phyloP scores from a whole-genome alignment of 2,329 filamentous ascomycete species.

The Arachnomyces sp. region DNA sequence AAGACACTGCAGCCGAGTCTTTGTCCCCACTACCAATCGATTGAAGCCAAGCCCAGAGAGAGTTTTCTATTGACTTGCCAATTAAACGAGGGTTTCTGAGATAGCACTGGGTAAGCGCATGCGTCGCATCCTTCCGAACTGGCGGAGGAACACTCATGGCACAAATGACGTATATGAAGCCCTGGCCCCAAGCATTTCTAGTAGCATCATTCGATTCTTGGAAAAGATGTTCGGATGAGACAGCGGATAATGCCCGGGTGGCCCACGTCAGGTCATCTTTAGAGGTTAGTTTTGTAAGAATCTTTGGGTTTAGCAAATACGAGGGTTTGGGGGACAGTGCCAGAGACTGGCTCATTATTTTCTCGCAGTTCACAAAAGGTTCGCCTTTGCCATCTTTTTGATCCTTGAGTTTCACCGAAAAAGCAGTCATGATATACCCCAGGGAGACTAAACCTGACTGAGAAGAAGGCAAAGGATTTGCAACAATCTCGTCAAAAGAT shows the following conservation, averaged over 20 bases:
- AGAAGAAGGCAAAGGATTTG: conserved; percentile 68
- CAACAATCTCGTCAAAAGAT: conserved; percentile 65
- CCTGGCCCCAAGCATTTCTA: conserved; percentile 71
- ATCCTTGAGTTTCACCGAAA: conserved; percentile 49
- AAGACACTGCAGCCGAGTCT: conserved; percentile 59
- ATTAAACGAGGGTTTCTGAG: conserved; percentile 49
- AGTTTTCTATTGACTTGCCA: conserved; percentile 57
- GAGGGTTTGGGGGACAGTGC: conserved; percentile 71
- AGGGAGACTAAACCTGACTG: conserved; percentile 76
- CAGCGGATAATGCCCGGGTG: conserved; percentile 57
- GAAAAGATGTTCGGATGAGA: conserved; percentile 48
- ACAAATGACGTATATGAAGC: conserved; percentile 69
- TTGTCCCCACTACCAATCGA: conserved; percentile 63
- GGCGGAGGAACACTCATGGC: conserved; percentile 52
- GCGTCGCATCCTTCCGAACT: conserved; percentile 55
- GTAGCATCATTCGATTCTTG: conserved; percentile 39
- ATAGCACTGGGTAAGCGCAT: conserved; percentile 59
- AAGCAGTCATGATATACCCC: conserved; percentile 63
- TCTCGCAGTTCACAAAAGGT: conserved; percentile 26
- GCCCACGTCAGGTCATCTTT: conserved; percentile 76
- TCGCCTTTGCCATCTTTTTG: conserved; percentile 47
- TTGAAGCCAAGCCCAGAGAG: conserved; percentile 72
- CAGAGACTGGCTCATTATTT: conserved; percentile 57
- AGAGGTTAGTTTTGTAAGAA: conserved; percentile 69
- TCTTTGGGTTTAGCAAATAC: conserved; percentile 72